A percentile compares a stretch with the other conserved stretches of the same genome.
phyloP scores from a whole-genome alignment of 192 early-diverging fungal species.

The Backusella westeae region DNA sequence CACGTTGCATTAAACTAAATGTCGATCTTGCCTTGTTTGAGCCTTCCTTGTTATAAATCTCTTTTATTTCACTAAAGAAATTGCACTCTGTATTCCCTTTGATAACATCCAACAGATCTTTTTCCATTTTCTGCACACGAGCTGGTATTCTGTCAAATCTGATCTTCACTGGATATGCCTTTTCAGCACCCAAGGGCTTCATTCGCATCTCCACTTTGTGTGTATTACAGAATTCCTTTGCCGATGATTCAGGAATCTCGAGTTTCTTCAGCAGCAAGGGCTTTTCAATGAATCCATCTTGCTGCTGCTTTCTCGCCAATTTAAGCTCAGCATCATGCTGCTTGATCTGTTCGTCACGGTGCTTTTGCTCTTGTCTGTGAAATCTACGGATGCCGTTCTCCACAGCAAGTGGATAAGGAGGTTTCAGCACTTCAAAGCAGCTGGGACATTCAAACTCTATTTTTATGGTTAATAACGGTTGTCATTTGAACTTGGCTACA shows the following conservation, averaged over 20 bases:
- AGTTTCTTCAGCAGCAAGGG: neutral
- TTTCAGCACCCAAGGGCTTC: constrained; percentile 37
- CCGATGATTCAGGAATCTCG: constrained; percentile 1
- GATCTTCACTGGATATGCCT: constrained; percentile 41
- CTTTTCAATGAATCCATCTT: neutral
- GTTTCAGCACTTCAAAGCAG: neutral
- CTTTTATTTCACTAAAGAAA: constrained; percentile 29
- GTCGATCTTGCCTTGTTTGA: constrained; percentile 36
- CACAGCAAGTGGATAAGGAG: neutral
- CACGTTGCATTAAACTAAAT: constrained; percentile 34
- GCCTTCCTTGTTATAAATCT: constrained; percentile 37
- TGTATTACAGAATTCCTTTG: constrained; percentile 39
- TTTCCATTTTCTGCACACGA: constrained; percentile 28
- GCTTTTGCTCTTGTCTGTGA: neutral
- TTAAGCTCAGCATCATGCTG: constrained; percentile 3
- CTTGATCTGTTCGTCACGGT: neutral
- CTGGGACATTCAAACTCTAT: neutral
- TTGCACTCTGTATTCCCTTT: constrained; percentile 22
- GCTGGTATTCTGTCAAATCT: constrained; percentile 30
- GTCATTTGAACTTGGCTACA: neutral
- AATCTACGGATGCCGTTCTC: neutral
- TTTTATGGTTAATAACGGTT: neutral
- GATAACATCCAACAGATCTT: constrained; percentile 37
- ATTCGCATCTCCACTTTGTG: constrained; percentile 39
- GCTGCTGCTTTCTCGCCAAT: neutral